phyloP scores from a whole-genome alignment of 2,329 filamentous ascomycete genomes.

The Neospermospora avenae region DNA sequence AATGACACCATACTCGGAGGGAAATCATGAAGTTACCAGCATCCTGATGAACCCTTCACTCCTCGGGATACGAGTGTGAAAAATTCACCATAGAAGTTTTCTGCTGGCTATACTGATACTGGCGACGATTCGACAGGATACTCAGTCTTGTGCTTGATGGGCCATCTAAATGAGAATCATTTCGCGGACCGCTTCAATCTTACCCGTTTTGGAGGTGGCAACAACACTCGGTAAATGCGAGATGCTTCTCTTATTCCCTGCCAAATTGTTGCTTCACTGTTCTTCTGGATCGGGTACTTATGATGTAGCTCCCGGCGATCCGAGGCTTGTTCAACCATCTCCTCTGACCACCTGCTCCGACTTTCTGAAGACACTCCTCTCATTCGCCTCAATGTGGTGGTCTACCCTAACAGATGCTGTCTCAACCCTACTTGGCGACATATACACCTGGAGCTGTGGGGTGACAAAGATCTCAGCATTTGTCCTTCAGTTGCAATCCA shows the following conservation, averaged over 20 bases:
- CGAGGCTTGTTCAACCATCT: not conserved
- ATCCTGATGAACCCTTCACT: not conserved
- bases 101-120: not conserved
- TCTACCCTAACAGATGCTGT: not conserved
- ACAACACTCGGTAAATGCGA: not conserved
- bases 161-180: not conserved
- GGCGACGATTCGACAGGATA: not conserved
- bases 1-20: not conserved
- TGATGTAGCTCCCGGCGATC: not conserved
- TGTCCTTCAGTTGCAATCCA: not conserved
- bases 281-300: not conserved
- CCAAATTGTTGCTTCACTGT: not conserved
- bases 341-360: not conserved
- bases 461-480: not conserved
- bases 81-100: not conserved
- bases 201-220: not conserved
- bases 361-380: not conserved
- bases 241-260: not conserved
- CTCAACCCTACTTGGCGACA: not conserved
- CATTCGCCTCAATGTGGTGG: not conserved
- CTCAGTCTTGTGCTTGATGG: not conserved
- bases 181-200: not conserved
- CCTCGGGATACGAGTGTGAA: not conserved
- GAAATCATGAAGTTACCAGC: not conserved
- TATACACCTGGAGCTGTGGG: not conserved